Conservation (phyloP, 441 rosid species). For the Lepidium campestre region DNA sequence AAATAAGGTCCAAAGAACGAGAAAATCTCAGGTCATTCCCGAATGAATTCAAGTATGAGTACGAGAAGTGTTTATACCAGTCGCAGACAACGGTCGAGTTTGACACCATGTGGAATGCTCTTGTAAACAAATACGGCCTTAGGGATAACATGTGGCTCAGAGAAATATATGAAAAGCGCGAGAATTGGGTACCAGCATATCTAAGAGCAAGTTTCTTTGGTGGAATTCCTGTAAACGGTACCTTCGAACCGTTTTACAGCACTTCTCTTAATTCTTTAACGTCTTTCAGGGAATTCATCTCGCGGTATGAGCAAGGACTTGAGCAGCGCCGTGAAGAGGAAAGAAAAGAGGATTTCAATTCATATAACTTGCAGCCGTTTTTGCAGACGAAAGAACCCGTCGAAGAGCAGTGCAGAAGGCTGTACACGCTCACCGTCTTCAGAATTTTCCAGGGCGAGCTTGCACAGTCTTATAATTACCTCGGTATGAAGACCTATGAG, state of each 20-base stretch:
- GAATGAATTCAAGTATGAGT: constrained; percentile 56
- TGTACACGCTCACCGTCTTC: constrained; percentile 62
- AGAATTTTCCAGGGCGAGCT: constrained; percentile 75
- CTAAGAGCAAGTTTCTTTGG: constrained; percentile 66
- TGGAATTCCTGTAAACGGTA: constrained; percentile 61
- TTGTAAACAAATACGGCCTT: constrained; percentile 56
- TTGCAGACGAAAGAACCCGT: constrained; percentile 69
- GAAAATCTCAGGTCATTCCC: constrained; percentile 54
- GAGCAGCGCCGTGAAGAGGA: constrained; percentile 74
- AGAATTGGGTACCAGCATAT: constrained; percentile 75
- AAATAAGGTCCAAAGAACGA: constrained; percentile 53
- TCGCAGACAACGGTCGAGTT: constrained; percentile 65
- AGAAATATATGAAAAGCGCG: constrained; percentile 63
- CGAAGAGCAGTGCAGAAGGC: constrained; percentile 72
- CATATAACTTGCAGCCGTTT: constrained; percentile 54
- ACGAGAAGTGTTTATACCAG: constrained; percentile 66
- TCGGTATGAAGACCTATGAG: constrained; percentile 58
- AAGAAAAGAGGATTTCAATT: constrained; percentile 70
- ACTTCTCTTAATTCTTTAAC: constrained; percentile 46
- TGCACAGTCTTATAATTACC: constrained; percentile 49
- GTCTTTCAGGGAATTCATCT: constrained; percentile 51
- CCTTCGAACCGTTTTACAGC: constrained; percentile 54
- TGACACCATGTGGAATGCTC: constrained; percentile 55
- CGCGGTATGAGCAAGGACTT: constrained; percentile 61
- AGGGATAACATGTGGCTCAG: constrained; percentile 66